Percentiles rank a stretch among this genome's conserved stretches.
Conservation (phyloP, 2,329 filamentous ascomycete species). For the Cladophialophora psammophila region DNA sequence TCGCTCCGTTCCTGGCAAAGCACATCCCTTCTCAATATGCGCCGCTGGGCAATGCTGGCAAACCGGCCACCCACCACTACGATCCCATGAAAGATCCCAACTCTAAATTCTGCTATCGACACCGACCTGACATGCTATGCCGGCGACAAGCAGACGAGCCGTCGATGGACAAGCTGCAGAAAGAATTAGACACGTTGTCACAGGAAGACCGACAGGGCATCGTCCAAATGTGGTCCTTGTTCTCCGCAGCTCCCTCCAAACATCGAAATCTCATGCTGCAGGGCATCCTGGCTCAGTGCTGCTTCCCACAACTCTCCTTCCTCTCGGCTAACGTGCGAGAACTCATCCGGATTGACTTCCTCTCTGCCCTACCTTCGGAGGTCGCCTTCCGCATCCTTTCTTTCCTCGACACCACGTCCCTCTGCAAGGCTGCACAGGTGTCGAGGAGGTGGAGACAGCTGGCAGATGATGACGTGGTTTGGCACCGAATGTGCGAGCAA, state of each 20-base stretch:
- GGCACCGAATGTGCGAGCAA: conserved; percentile 98
- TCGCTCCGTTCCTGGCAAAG: conserved; percentile 86
- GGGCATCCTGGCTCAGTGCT: conserved; percentile 94
- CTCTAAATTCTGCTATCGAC: conserved; percentile 94
- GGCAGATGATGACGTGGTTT: conserved; percentile 97
- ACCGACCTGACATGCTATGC: conserved; percentile 93
- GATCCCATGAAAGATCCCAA: conserved; percentile 58
- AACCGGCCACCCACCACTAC: conserved; percentile 4
- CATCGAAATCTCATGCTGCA: conserved; percentile 96
- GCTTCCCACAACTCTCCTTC: conserved; percentile 94
- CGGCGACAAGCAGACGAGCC: conserved; percentile 90
- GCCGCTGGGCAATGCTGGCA: conserved; percentile 64
- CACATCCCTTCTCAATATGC: conserved; percentile 92
- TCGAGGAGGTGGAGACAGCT: conserved; percentile 85
- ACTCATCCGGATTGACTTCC: conserved; percentile 96
- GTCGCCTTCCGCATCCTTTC: conserved; percentile 92
- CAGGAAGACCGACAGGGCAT: conserved; percentile 92
- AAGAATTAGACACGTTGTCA: conserved; percentile 81
- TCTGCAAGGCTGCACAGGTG: conserved; percentile 96
- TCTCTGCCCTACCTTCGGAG: conserved; percentile 86
- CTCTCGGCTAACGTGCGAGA: conserved; percentile 90
- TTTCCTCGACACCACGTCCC: conserved; percentile 88
- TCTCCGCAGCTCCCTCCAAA: conserved; percentile 92
- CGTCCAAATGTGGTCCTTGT: conserved; percentile 95
- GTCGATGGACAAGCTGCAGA: conserved; percentile 94